Evolutionary conservation across 2,329 filamentous ascomycete species (phyloP).

Genomic region (Phaeophleospora eucalypticola): DNA sequence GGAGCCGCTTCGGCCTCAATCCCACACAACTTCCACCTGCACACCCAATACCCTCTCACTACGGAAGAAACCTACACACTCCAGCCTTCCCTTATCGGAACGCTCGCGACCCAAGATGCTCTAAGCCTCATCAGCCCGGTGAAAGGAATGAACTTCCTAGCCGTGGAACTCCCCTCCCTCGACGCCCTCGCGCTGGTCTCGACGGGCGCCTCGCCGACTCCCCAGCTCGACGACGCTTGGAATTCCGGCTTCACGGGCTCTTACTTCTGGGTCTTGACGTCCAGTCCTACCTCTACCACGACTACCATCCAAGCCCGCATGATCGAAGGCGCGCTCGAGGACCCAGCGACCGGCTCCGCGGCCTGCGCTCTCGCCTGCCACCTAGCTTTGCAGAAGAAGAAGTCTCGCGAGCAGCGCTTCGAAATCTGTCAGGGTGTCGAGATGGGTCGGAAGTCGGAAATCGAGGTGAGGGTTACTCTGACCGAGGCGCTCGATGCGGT

Average conservation of each 20-base stretch:
- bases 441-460: constrained; percentile 49
- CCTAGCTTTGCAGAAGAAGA: constrained; percentile 38
- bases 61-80: constrained; percentile 32
- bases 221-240: constrained; percentile 48
- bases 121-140: constrained; percentile 52
- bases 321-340: constrained; percentile 50
- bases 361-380: constrained; percentile 45
- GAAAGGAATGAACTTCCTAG: constrained; percentile 69
- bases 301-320: constrained; percentile 55
- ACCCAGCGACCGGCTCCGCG: constrained; percentile 51
- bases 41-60: constrained; percentile 38
- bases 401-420: constrained; percentile 30
- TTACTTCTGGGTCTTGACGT: constrained; percentile 57
- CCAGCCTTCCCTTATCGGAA: constrained; percentile 33
- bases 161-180: constrained; percentile 58
- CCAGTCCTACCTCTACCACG: constrained; percentile 25
- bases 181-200: constrained; percentile 52
- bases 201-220: constrained; percentile 27
- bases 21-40: constrained; percentile 63
- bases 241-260: constrained; percentile 49
- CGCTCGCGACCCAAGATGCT: constrained; percentile 6
- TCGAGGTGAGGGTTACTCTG: constrained; percentile 45
- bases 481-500: constrained; percentile 34
- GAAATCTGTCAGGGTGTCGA: constrained; percentile 49
- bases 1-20: constrained; percentile 57